Conservation (phyloP, 2,329 filamentous ascomycete species). For the Trichoderma sp. region DNA sequence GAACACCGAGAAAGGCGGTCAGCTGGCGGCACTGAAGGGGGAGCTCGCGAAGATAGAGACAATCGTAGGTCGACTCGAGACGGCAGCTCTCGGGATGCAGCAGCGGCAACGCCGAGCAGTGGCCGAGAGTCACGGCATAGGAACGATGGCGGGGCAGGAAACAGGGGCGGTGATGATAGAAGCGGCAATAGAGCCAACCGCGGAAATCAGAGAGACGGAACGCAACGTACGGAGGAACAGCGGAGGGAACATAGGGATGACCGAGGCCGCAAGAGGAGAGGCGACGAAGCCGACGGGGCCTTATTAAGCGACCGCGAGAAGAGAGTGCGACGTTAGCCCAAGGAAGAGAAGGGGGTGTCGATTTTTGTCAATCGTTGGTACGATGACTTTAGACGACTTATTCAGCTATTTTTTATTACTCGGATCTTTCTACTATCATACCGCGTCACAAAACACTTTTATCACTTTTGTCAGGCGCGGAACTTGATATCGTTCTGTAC, state of each 20-base stretch:
- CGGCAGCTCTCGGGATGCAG: constrained; percentile 36
- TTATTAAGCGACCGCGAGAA: constrained; percentile 55
- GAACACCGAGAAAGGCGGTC: constrained; percentile 52
- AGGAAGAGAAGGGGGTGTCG: not conserved
- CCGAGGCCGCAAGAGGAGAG: constrained; percentile 47
- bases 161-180: constrained; percentile 42
- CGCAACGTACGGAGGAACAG: constrained; percentile 41
- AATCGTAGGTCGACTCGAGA: constrained; percentile 40
- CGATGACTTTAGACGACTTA: not conserved
- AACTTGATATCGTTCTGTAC: constrained; percentile 17
- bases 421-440: not conserved
- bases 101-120: constrained; percentile 39
- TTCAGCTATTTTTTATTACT: not conserved
- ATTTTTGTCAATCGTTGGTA: constrained; percentile 24
- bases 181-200: constrained; percentile 42
- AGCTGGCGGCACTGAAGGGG: constrained; percentile 39
- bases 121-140: constrained; percentile 42
- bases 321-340: constrained; percentile 52
- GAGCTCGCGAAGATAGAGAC: constrained; percentile 42
- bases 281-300: constrained; percentile 52
- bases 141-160: constrained; percentile 35
- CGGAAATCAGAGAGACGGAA: constrained; percentile 41
- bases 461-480: constrained; percentile 21
- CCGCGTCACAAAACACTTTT: constrained; percentile 20
- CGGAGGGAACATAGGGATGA: constrained; percentile 44